Evolutionary conservation across 2,329 filamentous ascomycete genomes (phyloP), one percentile per base, ranked within the genome.

Genomic region (Cordyceps fumosorosea): DNA sequence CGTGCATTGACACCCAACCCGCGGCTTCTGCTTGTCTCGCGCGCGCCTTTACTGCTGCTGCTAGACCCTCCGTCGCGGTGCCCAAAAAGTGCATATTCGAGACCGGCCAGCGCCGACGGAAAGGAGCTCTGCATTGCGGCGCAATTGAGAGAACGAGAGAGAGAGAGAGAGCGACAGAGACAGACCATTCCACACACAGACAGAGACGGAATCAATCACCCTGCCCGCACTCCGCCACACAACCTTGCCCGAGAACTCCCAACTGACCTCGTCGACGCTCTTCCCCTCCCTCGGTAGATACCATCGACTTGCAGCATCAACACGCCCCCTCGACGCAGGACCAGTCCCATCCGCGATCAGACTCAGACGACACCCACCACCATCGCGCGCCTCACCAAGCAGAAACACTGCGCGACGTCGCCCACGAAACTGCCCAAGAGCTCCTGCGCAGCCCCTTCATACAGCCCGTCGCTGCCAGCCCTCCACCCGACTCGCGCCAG

Each of bases 231-330:
- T 45, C 18, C 29, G 32, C 44, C 44, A 40, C 54, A 48, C 18
- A 40, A 29, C 24, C n/a, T 52, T 22, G 47, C 12, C 47, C 53
- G 14, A 16, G 22, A 29, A n/a, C 32, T 29, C 64, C 55, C 54
- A 42, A 52, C 59, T 62, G 45, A 62, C 59, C n/a, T 56, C 44
- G 62, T 51, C 26, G 14, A 26, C 47, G 11, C 22, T 50, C 16
- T 48, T 51, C 20, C 54, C 57, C 37, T 24, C 26, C 60, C 52
- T 62, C 16, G 40, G 16, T 16, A 96, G 93, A 98, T 80, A 96
- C 93, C 65, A 89, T 97, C 77, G 95, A 98, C 78, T 86, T 98
- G 58, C 95, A 98, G 82, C 86, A 91, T 76, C 89, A 87, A 71
- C 80, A 88, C 71, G 81, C 89, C 63, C 91, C 92, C 40, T 95